Base-by-base conservation (phyloP, 179 eudicot genomes). In the Amaranthus tricolor region DNA sequence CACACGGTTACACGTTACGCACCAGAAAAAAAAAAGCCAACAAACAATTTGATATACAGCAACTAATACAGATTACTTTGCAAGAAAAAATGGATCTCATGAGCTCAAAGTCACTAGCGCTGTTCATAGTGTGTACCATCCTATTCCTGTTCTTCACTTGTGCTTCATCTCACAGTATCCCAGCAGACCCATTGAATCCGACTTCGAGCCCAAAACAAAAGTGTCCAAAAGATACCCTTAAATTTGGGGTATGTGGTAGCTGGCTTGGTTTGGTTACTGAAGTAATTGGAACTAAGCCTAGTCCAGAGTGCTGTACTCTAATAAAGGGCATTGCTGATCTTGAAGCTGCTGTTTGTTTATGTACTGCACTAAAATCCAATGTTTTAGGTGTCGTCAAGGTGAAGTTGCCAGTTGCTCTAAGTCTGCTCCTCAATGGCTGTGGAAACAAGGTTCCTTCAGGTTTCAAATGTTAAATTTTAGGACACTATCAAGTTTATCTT, bases 231-330 rank as follows among this genome's bases (percentile, higher is more conserved):
- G 96, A 93, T 40, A 82, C 90, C 59, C 88, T 93, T 3, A 91
- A 91, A 82, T 87, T 89, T 31, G 98, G 98, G 51, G 94, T 85
- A 24, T 93, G 98, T 79, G 89, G 94, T 10, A 90, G 92, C 76
- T 93, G 96, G 98, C 86, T 91, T 13, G 96, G 96, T 47, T 59
- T 93, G 75, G 93, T 88, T 19, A 88, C 76, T 49, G 98, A 93
- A 78, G 91, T 83, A 5, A 70, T 91, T 31, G 98, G 98, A 70
- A 78, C 92, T n/a, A 82, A 86, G 73, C 98, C 96, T 6, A 88
- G 88, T 69, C 72, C 78, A 17, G 80, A 89, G 63, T 93, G 98
- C 10, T 93, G 98, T 75, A 66, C 80, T 48, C 63, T 93, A 61
- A 21, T 93, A 55, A 58, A 84, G 68, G 97, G 93, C 52, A 62